Conservation (phyloP, 1,284 basidiomycete genomes). For the Sporisorium reilianum region DNA sequence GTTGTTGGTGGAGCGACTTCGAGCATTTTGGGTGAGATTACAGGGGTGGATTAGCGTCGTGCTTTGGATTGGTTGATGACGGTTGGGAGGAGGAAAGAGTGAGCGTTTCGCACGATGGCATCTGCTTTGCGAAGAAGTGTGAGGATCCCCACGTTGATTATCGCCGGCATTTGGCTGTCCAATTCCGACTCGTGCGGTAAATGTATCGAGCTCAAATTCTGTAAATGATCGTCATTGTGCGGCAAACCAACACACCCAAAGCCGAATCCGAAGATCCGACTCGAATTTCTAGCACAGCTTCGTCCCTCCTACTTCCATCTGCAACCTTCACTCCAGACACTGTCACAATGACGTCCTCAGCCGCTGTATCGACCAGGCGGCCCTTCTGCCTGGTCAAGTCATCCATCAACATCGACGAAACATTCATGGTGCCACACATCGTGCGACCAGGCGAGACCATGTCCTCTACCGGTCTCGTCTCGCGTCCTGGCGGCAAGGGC, state of each 20-base stretch:
- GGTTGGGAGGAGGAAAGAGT: too few species aligned
- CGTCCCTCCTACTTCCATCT: neutral
- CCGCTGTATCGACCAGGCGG: neutral
- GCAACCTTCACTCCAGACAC: neutral
- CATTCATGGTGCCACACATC: constrained; percentile 63
- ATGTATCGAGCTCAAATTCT: neutral
- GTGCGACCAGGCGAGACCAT: constrained; percentile 65
- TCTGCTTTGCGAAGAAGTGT: neutral
- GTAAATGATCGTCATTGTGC: constrained; percentile 29
- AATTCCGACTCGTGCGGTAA: constrained; percentile 17
- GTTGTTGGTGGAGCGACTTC: constrained; percentile 34
- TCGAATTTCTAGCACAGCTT: neutral
- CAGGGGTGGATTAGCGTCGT: neutral
- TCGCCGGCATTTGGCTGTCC: constrained; percentile 9
- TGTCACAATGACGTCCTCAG: constrained; percentile 12
- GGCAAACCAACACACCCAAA: neutral
- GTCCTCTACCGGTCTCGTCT: constrained; percentile 54
- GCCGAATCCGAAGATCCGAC: constrained; percentile 21
- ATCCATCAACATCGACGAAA: constrained; percentile 68
- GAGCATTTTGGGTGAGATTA: constrained; percentile 20
- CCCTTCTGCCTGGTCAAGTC: constrained; percentile 65
- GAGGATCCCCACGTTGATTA: constrained; percentile 6
- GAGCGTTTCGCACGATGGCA: neutral
- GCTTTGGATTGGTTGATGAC: neutral
- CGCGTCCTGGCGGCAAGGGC: constrained; percentile 66